Percentiles rank a stretch among this genome's conserved stretches.
Conservation (phyloP, 1,284 basidiomycete species). For the Fistulinella cinereoalba region DNA sequence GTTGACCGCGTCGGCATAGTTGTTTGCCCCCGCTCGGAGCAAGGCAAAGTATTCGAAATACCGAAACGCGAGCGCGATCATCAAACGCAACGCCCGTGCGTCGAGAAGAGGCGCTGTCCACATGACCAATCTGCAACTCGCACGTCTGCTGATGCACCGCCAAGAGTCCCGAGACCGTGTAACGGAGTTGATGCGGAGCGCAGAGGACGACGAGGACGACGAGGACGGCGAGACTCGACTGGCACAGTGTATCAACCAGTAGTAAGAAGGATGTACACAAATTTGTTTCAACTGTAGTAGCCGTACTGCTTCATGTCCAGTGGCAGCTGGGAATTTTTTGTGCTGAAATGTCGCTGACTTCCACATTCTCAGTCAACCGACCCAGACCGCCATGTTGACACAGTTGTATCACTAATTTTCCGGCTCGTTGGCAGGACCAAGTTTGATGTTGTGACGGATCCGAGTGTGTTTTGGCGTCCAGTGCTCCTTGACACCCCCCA, state of each 20-base stretch:
- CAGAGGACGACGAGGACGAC: constrained; percentile 14
- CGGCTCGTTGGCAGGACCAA: constrained; percentile 14
- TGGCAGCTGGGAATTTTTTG: constrained; percentile 31
- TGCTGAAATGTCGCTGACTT: constrained; percentile 26
- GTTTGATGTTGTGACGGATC: constrained; percentile 35
- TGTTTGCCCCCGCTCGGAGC: constrained; percentile 64
- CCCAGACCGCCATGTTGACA: constrained; percentile 14
- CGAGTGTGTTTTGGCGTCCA: constrained; percentile 28
- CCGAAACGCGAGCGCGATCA: constrained; percentile 50
- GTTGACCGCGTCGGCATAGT: constrained; percentile 36
- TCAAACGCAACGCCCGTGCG: constrained; percentile 47
- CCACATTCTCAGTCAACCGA: constrained; percentile 19
- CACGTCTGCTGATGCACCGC: constrained; percentile 37
- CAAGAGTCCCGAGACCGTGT: constrained; percentile 37
- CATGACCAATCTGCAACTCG: constrained; percentile 30
- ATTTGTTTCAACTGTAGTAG: too few relatives aligned
- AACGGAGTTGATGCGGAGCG: constrained; percentile 17
- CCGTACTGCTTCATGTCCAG: neutral
- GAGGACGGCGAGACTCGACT: constrained; percentile 22
- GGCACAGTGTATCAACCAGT: constrained; percentile 33
- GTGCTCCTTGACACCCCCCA: constrained; percentile 31
- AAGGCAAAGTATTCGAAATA: constrained; percentile 53
- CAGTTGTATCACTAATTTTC: constrained; percentile 18
- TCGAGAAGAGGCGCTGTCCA: constrained; percentile 22
- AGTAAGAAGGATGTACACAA: constrained; percentile 14